Evolutionary conservation across 2,329 filamentous ascomycete genomes (phyloP), one percentile per base, ranked within the genome.

Genomic region (Lecanicillium sp.): DNA sequence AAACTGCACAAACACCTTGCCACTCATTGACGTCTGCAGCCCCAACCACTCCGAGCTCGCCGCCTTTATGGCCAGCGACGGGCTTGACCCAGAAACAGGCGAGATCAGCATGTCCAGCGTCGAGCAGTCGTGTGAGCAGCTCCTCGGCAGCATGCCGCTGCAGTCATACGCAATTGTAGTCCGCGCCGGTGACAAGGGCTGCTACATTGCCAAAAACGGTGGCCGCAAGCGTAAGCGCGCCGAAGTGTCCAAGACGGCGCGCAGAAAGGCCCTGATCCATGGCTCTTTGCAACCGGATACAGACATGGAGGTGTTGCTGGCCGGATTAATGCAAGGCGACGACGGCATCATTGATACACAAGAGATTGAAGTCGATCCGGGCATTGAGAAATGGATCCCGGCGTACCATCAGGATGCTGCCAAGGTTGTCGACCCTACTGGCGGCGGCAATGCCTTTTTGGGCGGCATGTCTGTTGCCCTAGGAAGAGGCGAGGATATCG

Each of bases 1-100:
- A 9, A 78, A 79, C 51, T 77, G 71, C 55, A 80, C 76, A 35
- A 80, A 80, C 47, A 72, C 72, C 9, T 63, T 81, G 11, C 73
- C 74, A 0, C 59, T 78, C 13, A 65, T 82, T 40, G 77, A 82
- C 48, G 63, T 82, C 40, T 78, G 75, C 57, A 78, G 73, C 46
- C 92, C 92, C 1, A 98, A 98, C 55, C 86, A 94, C 55, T 67
- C 80, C 17, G 92, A 98, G 58, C 72, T 98, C n/a, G 85, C 82
- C 5, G 77, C 78, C 13, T 86, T 95, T 60, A 94, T 95, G 70
- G 81, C 80, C 22, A 67, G 72, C 34, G 60, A 63, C 39, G 73
- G 73, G 0, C 49, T 75, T 3, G 73, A 77, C 44, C 65, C 70
- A 2, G 63, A 60, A 12, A 75, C 71, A 25, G 79, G 73, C 12